Evolutionary conservation across 176 grass and related monocot genomes (phyloP).

Genomic region (Olyra latifolia): DNA sequence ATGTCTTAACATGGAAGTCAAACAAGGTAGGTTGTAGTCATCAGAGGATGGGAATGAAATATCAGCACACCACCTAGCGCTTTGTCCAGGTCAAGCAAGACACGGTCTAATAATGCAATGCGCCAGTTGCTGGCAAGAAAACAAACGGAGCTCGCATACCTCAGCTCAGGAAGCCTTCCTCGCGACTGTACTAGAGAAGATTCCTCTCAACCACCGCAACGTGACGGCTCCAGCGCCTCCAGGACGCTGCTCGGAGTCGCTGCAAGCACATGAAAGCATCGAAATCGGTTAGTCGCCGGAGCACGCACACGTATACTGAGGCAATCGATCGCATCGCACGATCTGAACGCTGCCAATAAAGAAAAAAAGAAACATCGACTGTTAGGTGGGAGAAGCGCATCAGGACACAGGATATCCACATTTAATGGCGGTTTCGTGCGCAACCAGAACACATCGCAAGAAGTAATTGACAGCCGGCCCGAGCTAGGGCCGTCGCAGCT

Average conservation of each 20-base stretch:
- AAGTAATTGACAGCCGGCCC: neutral
- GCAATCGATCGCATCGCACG: neutral
- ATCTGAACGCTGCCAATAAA: neutral
- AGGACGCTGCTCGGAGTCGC: neutral
- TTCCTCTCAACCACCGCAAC: constrained; percentile 41
- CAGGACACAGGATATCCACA: neutral
- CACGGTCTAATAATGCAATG: constrained; percentile 14
- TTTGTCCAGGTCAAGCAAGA: constrained; percentile 48
- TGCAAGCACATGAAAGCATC: constrained; percentile 8
- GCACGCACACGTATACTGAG: neutral
- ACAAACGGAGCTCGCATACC: constrained; percentile 26
- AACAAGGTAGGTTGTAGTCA: constrained; percentile 27
- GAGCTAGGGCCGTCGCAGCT: neutral
- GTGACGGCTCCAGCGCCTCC: constrained; percentile 23
- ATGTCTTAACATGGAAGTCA: constrained; percentile 42
- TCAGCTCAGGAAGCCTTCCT: constrained; percentile 26
- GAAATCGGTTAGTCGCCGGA: constrained; percentile 24
- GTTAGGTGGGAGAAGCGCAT: constrained; percentile 36
- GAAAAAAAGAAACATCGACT: constrained; percentile 13
- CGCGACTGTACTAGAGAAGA: constrained; percentile 22
- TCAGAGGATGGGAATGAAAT: constrained; percentile 4
- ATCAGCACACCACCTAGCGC: constrained; percentile 14
- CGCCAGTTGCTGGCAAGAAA: constrained; percentile 28
- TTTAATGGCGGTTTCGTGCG: constrained; percentile 20
- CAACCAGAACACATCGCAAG: constrained; percentile 21